A percentile compares a stretch with the other conserved stretches of the same genome.
Conservation (phyloP, 139 green algal genomes). For the Tetradesmus obliquus region DNA sequence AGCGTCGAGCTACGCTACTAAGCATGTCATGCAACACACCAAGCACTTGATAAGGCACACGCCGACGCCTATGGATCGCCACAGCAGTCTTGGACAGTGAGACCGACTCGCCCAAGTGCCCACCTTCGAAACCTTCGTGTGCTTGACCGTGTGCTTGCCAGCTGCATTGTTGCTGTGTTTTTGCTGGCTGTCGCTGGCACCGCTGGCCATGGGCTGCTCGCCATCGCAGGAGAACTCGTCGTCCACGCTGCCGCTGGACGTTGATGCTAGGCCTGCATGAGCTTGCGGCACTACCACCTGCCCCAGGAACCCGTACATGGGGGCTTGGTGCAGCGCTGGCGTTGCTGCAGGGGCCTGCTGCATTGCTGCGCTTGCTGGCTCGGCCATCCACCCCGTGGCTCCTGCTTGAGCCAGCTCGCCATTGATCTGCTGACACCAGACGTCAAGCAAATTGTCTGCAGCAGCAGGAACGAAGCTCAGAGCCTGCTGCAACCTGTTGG, state of each 20-base stretch:
- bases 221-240: not conserved
- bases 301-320: not conserved
- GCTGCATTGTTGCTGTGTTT: not conserved
- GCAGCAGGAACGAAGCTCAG: not conserved
- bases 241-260: not conserved
- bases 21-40: not conserved
- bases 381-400: not conserved
- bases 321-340: not conserved
- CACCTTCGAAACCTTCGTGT: not conserved
- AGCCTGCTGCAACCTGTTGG: not conserved
- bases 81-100: not conserved
- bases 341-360: not conserved
- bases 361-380: not conserved
- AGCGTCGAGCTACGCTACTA: not conserved
- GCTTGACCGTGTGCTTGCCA: not conserved
- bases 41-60: not conserved
- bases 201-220: not conserved
- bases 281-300: not conserved
- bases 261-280: not conserved
- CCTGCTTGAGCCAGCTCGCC: not conserved
- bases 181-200: not conserved
- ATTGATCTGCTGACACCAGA: not conserved
- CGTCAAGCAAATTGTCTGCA: not conserved
- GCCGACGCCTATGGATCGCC: not conserved
- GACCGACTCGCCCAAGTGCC: not conserved